A percentile compares a stretch with the other conserved stretches of the same genome.
Evolutionary conservation across 768 basidiomycete species (phyloP).

Genomic region (Auricularia sp.): DNA sequence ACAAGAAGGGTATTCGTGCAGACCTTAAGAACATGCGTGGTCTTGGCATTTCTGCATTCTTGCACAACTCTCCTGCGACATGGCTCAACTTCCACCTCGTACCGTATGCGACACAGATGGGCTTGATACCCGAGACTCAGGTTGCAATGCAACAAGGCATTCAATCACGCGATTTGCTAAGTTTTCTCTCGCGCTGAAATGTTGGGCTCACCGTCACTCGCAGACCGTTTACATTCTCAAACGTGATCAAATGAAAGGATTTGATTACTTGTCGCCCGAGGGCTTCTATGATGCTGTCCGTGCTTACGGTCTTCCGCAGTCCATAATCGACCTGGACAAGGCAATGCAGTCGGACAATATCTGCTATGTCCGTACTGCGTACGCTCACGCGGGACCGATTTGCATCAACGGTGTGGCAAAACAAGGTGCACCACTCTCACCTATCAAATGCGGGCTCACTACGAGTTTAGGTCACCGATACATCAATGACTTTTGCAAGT

Average conservation of each 20-base stretch:
- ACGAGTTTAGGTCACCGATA: slow-evolving; percentile 17
- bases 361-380: slow-evolving; percentile 13
- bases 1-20: slow-evolving; percentile 19
- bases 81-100: not conserved
- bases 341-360: not conserved
- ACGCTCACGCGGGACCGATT: slow-evolving; percentile 18
- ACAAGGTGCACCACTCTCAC: slow-evolving; percentile 21
- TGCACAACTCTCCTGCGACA: slow-evolving; percentile 15
- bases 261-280: not conserved
- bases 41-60: slow-evolving; percentile 16
- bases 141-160: not conserved
- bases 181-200: not conserved
- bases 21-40: slow-evolving; percentile 23
- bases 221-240: not conserved
- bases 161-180: not conserved
- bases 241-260: not conserved
- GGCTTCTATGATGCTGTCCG: not conserved
- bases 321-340: not conserved
- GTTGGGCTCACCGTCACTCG: not conserved
- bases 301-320: not conserved
- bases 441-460: slow-evolving; percentile 22
- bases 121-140: not conserved
- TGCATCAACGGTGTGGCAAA: slow-evolving; percentile 19
- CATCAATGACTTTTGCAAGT: slow-evolving; percentile 9
- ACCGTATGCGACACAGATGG: slow-evolving; percentile 13